These are phyloP conservation scores for Acanthamoeba royreba DNA, from an alignment of 208 protist genomes.

Conservation along the genomic window DNA sequence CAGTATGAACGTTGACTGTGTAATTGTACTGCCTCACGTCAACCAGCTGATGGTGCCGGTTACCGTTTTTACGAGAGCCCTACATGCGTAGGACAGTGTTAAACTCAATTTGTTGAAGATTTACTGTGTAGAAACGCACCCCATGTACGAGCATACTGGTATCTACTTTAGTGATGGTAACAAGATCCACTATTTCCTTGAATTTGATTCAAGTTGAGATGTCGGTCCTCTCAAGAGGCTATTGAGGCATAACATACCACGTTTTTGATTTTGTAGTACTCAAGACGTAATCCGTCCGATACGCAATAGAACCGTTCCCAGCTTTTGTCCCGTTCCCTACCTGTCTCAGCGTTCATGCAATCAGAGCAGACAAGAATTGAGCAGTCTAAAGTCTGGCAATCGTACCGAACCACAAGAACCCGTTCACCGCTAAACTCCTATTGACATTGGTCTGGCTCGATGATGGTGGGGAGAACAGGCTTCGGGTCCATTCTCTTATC, in stretches of 20 bases:
- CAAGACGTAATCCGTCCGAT: neutral
- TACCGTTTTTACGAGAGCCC: neutral
- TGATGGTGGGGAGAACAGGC: neutral
- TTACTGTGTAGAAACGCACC: neutral
- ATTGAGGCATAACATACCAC: neutral
- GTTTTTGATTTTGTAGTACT: conserved; percentile 18
- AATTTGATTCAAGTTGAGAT: no score
- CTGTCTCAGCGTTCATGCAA: neutral
- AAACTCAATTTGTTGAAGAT: neutral
- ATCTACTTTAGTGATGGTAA: neutral
- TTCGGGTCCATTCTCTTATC: neutral
- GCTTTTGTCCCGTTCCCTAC: neutral
- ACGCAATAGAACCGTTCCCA: conserved; percentile 9
- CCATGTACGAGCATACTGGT: neutral
- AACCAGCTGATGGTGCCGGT: neutral
- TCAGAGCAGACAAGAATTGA: neutral
- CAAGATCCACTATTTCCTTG: neutral
- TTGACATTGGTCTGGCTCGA: no score
- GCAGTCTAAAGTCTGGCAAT: no score
- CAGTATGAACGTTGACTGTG: neutral
- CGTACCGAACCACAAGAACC: neutral
- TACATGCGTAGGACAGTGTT: neutral
- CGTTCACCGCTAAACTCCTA: neutral
- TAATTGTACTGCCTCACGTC: neutral
- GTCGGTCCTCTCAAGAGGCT: neutral